A percentile compares a stretch with the other conserved stretches of the same genome.
Conservation (phyloP, 129 eudicot genomes). For the Flaveria sonorensis region DNA sequence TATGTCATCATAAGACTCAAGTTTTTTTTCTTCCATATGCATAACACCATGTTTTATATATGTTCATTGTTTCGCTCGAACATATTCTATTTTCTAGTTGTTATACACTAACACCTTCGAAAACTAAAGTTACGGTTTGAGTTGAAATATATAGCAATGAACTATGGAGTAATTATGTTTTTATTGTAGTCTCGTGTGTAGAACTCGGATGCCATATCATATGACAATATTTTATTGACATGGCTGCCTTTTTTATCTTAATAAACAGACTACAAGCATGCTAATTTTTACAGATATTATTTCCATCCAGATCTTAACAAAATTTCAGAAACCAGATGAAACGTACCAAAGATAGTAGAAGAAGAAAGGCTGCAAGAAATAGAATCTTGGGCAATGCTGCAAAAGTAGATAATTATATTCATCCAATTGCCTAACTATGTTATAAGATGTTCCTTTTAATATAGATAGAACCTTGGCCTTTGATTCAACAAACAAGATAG, state of each 20-base stretch:
- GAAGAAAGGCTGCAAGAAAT: slow-evolving; percentile 90
- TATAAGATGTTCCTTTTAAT: slow-evolving; percentile 8
- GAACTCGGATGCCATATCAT: not conserved
- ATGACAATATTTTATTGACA: not conserved
- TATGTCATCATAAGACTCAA: not conserved
- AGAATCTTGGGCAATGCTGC: slow-evolving; percentile 92
- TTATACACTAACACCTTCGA: not conserved
- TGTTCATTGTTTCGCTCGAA: not conserved
- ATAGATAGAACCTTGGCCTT: not conserved
- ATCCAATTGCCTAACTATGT: slow-evolving; percentile 15
- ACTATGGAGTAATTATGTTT: slow-evolving; percentile 6
- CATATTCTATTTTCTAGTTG: not conserved
- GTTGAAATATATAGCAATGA: not conserved
- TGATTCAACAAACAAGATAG: not conserved
- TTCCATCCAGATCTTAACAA: slow-evolving; percentile 18
- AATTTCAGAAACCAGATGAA: slow-evolving; percentile 22
- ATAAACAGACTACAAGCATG: slow-evolving; percentile 2
- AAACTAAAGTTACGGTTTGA: not conserved
- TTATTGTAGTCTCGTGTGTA: slow-evolving; percentile 1
- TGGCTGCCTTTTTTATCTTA: not conserved
- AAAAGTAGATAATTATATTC: slow-evolving; percentile 31
- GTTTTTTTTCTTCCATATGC: not conserved
- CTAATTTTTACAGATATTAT: not conserved
- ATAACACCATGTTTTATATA: not conserved
- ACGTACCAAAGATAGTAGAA: slow-evolving; percentile 94